Conservation (phyloP, 495 filamentous ascomycete species). For the Hyphodiscus hymeniophilus region DNA sequence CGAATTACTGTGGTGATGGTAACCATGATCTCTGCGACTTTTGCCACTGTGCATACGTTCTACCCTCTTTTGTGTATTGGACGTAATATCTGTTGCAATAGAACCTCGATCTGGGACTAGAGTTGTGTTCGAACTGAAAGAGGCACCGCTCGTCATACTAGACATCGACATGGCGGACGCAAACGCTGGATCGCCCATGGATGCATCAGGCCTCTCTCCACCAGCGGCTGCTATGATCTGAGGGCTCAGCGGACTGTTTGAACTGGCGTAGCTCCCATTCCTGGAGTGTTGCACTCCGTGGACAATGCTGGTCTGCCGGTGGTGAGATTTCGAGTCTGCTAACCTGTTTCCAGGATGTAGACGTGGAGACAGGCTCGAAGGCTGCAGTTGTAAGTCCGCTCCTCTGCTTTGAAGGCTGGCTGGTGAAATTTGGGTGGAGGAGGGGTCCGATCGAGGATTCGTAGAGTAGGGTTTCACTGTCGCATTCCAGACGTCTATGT, state of each 20-base stretch:
- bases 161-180: constrained; percentile 19
- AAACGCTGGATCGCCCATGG: constrained; percentile 33
- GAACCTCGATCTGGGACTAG: constrained; percentile 15
- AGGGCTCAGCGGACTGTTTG: constrained; percentile 68
- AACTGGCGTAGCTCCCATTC: constrained; percentile 59
- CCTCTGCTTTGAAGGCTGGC: not conserved
- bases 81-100: constrained; percentile 13
- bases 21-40: constrained; percentile 59
- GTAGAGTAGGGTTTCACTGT: constrained; percentile 17
- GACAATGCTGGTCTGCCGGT: constrained; percentile 89
- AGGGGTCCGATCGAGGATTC: constrained; percentile 10
- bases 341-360: constrained; percentile 3
- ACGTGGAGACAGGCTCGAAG: constrained; percentile 13
- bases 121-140: constrained; percentile 22
- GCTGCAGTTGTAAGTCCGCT: constrained; percentile 9
- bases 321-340: constrained; percentile 42
- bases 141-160: constrained; percentile 6
- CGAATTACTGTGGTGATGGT: constrained; percentile 78
- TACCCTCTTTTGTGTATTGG: constrained; percentile 37
- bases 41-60: constrained; percentile 60
- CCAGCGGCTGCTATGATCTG: constrained; percentile 69
- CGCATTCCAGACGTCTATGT: constrained; percentile 20
- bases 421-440: constrained; percentile 8
- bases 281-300: constrained; percentile 91
- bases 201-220: constrained; percentile 29